A percentile compares a stretch with the other conserved stretches of the same genome.
These are phyloP conservation scores for Starmerella floricola DNA, from an alignment of 805 yeast genomes.

Conservation along the genomic window DNA sequence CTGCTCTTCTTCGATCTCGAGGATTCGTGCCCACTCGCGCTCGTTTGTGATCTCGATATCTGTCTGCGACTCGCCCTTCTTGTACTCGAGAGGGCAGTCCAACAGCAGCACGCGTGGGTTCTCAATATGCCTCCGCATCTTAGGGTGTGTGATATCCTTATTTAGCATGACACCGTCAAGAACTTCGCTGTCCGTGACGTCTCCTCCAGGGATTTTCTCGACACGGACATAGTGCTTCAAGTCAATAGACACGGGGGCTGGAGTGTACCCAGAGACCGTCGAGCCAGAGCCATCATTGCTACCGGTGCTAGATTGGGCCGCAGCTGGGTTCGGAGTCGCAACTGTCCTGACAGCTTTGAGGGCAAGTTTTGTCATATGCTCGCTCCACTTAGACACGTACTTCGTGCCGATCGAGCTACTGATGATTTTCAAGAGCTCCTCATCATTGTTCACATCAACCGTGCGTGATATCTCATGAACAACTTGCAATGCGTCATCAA, in stretches of 20 bases:
- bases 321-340: slow-evolving; percentile 33
- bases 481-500: slow-evolving; percentile 78
- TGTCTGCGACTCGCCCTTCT: slow-evolving; percentile 98
- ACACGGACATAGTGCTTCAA: slow-evolving; percentile 83
- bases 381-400: slow-evolving; percentile 82
- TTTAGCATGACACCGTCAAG: slow-evolving; percentile 85
- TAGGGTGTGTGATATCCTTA: slow-evolving; percentile 98
- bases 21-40: slow-evolving; percentile 87
- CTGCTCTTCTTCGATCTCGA: slow-evolving; percentile 97
- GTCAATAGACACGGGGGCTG: slow-evolving; percentile 60
- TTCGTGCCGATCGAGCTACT: slow-evolving; percentile 92
- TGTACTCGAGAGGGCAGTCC: slow-evolving; percentile 95
- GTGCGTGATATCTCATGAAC: slow-evolving; percentile 74
- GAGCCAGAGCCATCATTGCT: neutral
- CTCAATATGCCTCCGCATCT: slow-evolving; percentile 81
- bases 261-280: slow-evolving; percentile 31
- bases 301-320: slow-evolving; percentile 1
- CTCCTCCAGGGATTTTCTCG: slow-evolving; percentile 97
- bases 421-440: slow-evolving; percentile 74
- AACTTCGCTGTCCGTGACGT: slow-evolving; percentile 76
- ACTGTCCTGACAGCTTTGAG: slow-evolving; percentile 82
- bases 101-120: slow-evolving; percentile 80
- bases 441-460: slow-evolving; percentile 72
- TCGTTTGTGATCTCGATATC: slow-evolving; percentile 94
- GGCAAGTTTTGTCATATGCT: slow-evolving; percentile 79